Conservation (phyloP, 768 basidiomycete species). For the Mycena amicta region DNA sequence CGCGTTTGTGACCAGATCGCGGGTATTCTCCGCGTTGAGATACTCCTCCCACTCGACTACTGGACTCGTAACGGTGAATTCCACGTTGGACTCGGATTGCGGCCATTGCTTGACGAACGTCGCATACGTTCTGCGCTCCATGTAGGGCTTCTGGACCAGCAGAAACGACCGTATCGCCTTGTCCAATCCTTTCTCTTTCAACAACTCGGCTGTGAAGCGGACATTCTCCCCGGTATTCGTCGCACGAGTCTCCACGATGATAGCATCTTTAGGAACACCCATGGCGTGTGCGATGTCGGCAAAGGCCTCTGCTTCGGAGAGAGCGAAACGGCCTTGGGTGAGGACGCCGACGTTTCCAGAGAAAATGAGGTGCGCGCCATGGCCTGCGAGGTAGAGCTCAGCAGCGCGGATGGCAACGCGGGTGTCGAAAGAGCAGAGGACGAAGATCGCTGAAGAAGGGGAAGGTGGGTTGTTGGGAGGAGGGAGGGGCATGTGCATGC, state of each 20-base stretch:
- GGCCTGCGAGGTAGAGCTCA: slow-evolving; percentile 15
- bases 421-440: slow-evolving; percentile 20
- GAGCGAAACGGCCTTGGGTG: slow-evolving; percentile 11
- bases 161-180: slow-evolving; percentile 8
- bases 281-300: slow-evolving; percentile 14
- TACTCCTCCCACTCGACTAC: slow-evolving; percentile 17
- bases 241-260: slow-evolving; percentile 16
- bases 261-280: slow-evolving; percentile 14
- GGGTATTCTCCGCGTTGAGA: slow-evolving; percentile 15
- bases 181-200: slow-evolving; percentile 4
- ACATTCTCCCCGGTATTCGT: slow-evolving; percentile 25
- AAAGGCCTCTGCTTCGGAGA: slow-evolving; percentile 14
- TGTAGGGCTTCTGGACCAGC: slow-evolving; percentile 25
- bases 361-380: slow-evolving; percentile 17
- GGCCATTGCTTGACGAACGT: slow-evolving; percentile 25
- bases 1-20: slow-evolving; percentile 16
- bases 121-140: slow-evolving; percentile 24
- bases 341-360: slow-evolving; percentile 13
- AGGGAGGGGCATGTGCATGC: slow-evolving; percentile 11
- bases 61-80: slow-evolving; percentile 20
- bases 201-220: slow-evolving; percentile 12
- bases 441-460: slow-evolving; percentile 15
- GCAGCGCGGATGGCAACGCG: slow-evolving; percentile 21
- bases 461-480: background rate
- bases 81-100: background rate